Conservation (phyloP, 2,329 filamentous ascomycete genomes). For the Ophiosphaerella narmari region DNA sequence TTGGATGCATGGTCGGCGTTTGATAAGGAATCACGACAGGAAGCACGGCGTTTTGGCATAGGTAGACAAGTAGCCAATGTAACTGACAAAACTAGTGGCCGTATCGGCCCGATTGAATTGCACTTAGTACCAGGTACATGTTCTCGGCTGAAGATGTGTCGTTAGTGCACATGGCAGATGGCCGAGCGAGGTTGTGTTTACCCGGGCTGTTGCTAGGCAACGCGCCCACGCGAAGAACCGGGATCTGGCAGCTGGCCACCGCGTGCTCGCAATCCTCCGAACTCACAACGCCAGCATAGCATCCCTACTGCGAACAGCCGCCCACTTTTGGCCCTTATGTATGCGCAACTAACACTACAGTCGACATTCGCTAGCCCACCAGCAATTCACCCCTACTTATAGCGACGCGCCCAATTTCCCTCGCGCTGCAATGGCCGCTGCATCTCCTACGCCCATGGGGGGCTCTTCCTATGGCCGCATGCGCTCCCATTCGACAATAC, state of each 20-base stretch:
- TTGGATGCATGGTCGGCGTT: constrained; percentile 35
- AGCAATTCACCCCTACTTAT: constrained; percentile 22
- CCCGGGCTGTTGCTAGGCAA: constrained; percentile 29
- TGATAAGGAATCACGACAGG: constrained; percentile 10
- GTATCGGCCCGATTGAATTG: constrained; percentile 2
- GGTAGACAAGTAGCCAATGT: neutral
- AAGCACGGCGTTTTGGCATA: constrained; percentile 16
- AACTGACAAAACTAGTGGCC: constrained; percentile 3
- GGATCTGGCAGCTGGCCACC: constrained; percentile 23
- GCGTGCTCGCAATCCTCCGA: constrained; percentile 29
- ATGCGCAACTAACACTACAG: constrained; percentile 46
- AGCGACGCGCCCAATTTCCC: constrained; percentile 20
- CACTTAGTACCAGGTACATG: neutral
- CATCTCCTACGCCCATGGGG: constrained; percentile 47
- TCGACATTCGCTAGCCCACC: constrained; percentile 46
- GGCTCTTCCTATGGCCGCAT: constrained; percentile 44
- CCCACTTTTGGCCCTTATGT: constrained; percentile 42
- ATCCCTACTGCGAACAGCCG: constrained; percentile 44
- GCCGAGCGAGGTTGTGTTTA: constrained; percentile 1
- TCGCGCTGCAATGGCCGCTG: constrained; percentile 42
- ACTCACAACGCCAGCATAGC: constrained; percentile 35
- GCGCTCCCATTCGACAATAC: constrained; percentile 41
- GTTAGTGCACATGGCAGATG: no score
- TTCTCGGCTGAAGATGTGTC: neutral
- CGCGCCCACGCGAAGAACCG: constrained; percentile 26